Percentiles rank a stretch among this genome's conserved stretches.
phyloP scores from a whole-genome alignment of 2,329 filamentous ascomycete species.

The Alternaria metachromatica region DNA sequence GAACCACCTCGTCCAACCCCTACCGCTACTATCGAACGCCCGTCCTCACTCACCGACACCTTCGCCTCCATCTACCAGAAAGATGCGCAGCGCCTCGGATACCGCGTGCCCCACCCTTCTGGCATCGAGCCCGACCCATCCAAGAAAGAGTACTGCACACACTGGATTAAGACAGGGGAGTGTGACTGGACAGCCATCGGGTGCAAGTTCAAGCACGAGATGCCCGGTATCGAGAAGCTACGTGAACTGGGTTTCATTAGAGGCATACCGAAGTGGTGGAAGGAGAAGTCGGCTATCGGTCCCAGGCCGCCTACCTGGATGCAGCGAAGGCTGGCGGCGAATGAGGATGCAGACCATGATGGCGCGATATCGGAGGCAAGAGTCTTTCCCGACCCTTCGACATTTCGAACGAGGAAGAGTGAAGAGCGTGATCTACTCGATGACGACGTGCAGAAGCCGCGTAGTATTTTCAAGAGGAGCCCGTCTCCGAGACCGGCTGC shows the following conservation, averaged over 20 bases:
- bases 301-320: slow-evolving; percentile 31
- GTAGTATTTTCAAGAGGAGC: neutral
- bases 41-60: slow-evolving; percentile 27
- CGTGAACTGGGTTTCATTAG: slow-evolving; percentile 69
- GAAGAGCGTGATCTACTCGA: neutral
- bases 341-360: neutral
- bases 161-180: slow-evolving; percentile 86
- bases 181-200: slow-evolving; percentile 87
- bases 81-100: slow-evolving; percentile 36
- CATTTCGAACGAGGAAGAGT: neutral
- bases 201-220: slow-evolving; percentile 89
- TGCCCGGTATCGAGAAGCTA: slow-evolving; percentile 76
- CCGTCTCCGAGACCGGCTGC: neutral
- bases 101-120: slow-evolving; percentile 41
- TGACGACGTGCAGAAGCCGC: neutral
- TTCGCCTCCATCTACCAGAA: slow-evolving; percentile 35
- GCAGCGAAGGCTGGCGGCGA: slow-evolving; percentile 23
- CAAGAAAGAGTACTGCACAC: slow-evolving; percentile 80
- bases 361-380: slow-evolving; percentile 1
- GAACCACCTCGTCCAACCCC: neutral
- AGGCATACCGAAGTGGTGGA: slow-evolving; percentile 63
- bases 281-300: slow-evolving; percentile 52
- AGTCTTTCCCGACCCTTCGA: slow-evolving; percentile 16
- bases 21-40: neutral
- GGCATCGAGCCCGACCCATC: slow-evolving; percentile 49